Evolutionary conservation across 805 yeast species (phyloP).

Genomic region (Ogataea polymorpha): DNA sequence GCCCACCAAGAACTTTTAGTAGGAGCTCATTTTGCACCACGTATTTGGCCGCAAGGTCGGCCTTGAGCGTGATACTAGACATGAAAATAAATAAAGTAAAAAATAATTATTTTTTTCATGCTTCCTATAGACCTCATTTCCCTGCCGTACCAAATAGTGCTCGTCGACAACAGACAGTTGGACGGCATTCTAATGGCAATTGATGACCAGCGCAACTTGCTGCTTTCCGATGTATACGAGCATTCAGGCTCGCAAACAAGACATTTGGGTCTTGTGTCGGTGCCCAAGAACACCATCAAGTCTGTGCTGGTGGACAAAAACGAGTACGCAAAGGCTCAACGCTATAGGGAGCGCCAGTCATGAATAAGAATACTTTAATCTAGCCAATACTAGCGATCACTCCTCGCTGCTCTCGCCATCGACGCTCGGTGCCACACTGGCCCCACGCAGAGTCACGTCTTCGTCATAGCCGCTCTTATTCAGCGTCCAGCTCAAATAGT

Average conservation of each 20-base stretch:
- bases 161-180: constrained; percentile 33
- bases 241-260: constrained; percentile 26
- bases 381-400: constrained; percentile 2
- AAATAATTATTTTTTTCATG: constrained; percentile 15
- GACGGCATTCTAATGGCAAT: constrained; percentile 40
- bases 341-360: constrained; percentile 14
- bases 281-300: constrained; percentile 41
- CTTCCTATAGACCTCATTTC: constrained; percentile 35
- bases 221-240: constrained; percentile 40
- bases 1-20: constrained; percentile 18
- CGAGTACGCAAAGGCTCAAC: constrained; percentile 19
- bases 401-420: constrained; percentile 25
- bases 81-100: constrained; percentile 9
- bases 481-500: constrained; percentile 61
- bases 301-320: constrained; percentile 26
- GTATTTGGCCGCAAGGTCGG: constrained; percentile 34
- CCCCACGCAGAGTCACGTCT: constrained; percentile 36
- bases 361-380: not conserved
- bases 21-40: constrained; percentile 32
- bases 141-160: constrained; percentile 25
- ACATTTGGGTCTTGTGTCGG: constrained; percentile 52
- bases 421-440: constrained; percentile 37
- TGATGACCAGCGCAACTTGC: constrained; percentile 42
- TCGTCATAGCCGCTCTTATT: constrained; percentile 41
- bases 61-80: constrained; percentile 31